phyloP scores from a whole-genome alignment of 148 eudicot genomes.

The Rheum nobile region DNA sequence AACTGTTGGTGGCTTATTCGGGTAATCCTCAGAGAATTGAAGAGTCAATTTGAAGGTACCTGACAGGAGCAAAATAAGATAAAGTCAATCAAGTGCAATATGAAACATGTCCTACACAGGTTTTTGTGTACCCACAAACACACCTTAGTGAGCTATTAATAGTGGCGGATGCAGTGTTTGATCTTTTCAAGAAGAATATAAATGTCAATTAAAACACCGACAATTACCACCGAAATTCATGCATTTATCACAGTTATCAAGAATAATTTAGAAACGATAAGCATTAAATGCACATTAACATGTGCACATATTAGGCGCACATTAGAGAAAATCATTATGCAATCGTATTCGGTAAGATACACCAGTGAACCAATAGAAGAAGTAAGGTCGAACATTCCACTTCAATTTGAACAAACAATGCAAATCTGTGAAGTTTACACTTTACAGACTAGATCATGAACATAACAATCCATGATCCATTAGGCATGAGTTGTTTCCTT shows the following conservation, averaged over 20 bases:
- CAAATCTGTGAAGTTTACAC: neutral
- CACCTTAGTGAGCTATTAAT: neutral
- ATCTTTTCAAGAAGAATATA: neutral
- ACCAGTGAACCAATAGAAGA: neutral
- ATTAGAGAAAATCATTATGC: neutral
- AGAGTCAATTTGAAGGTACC: constrained; percentile 19
- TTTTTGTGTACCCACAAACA: neutral
- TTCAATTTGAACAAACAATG: neutral
- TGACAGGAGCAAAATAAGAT: constrained; percentile 5
- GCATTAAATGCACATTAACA: neutral
- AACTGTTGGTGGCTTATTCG: constrained; percentile 14
- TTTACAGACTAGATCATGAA: neutral
- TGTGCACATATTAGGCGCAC: neutral
- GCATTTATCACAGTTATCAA: neutral
- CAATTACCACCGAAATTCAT: neutral
- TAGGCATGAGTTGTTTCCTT: neutral
- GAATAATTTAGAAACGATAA: neutral
- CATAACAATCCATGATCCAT: neutral
- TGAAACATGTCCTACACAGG: neutral
- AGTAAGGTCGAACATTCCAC: neutral
- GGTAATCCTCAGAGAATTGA: constrained; percentile 13
- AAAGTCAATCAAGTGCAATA: neutral
- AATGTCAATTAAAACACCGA: neutral
- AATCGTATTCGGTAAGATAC: too few species aligned
- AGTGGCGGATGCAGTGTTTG: neutral